Conservation (phyloP, 2,329 filamentous ascomycete species). For the Aspergillus fructus region DNA sequence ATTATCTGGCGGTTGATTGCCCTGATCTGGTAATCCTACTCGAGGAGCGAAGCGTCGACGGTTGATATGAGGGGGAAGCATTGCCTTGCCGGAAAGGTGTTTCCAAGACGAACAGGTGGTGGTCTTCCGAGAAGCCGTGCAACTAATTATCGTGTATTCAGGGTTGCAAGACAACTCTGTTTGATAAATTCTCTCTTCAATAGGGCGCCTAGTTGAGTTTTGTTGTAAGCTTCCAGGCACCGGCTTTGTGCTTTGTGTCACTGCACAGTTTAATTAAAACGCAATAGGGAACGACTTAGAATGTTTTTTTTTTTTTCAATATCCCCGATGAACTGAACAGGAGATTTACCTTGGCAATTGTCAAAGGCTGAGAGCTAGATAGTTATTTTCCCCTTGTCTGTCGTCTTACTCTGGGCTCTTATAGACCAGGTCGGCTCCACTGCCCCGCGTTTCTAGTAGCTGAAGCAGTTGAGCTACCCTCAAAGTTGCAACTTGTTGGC, state of each 20-base stretch:
- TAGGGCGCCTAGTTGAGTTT: background rate
- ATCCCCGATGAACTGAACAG: background rate
- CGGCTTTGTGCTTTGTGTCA: background rate
- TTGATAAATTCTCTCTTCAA: background rate
- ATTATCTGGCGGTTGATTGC: background rate
- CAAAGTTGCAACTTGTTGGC: background rate
- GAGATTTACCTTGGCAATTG: background rate
- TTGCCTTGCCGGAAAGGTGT: background rate
- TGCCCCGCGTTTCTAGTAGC: background rate
- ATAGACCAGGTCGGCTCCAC: background rate
- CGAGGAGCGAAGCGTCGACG: background rate
- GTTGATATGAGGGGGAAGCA: background rate
- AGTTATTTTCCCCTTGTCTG: background rate
- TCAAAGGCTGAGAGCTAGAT: background rate
- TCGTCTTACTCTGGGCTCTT: background rate
- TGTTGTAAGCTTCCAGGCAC: background rate
- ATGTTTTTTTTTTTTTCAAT: background rate
- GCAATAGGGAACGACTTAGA: background rate
- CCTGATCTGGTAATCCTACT: background rate
- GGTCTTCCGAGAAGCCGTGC: too few relatives aligned
- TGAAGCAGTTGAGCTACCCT: background rate
- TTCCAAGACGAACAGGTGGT: background rate
- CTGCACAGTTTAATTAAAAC: background rate
- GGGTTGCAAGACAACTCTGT: background rate
- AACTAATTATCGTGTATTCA: background rate